Conservation (phyloP, 208 protist species). For the Acanthamoeba polyphaga region DNA sequence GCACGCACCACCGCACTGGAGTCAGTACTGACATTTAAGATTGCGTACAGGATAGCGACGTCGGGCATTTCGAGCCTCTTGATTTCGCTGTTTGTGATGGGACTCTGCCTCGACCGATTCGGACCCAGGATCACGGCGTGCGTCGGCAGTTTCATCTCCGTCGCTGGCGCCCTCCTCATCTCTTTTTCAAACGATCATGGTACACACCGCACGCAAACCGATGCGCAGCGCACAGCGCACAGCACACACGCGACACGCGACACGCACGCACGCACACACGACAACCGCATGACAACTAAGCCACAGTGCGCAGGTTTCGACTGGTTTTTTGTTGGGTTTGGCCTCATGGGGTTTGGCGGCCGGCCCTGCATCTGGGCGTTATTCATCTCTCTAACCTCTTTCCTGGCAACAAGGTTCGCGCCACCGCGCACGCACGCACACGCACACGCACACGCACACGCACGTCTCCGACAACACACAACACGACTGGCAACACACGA, state of each 20-base stretch:
- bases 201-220: neutral
- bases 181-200: neutral
- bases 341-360: slow-evolving; percentile 23
- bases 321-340: neutral
- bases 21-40: no score
- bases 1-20: neutral
- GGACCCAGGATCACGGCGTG: neutral
- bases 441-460: neutral
- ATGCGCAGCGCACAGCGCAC: no score
- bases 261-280: neutral
- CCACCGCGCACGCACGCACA: neutral
- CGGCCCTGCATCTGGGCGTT: slow-evolving; percentile 22
- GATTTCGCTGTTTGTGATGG: slow-evolving; percentile 40
- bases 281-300: neutral
- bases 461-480: neutral
- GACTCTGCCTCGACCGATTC: slow-evolving; percentile 17
- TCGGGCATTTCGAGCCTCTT: slow-evolving; percentile 9
- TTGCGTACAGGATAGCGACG: neutral
- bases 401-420: neutral
- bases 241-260: neutral
- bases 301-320: neutral
- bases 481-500: neutral
- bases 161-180: neutral
- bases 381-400: slow-evolving; percentile 19
- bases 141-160: neutral